Evolutionary conservation across 192 early-diverging fungal species (phyloP), one percentile per base, ranked within the genome.

Genomic region (Coemansia sp.): DNA sequence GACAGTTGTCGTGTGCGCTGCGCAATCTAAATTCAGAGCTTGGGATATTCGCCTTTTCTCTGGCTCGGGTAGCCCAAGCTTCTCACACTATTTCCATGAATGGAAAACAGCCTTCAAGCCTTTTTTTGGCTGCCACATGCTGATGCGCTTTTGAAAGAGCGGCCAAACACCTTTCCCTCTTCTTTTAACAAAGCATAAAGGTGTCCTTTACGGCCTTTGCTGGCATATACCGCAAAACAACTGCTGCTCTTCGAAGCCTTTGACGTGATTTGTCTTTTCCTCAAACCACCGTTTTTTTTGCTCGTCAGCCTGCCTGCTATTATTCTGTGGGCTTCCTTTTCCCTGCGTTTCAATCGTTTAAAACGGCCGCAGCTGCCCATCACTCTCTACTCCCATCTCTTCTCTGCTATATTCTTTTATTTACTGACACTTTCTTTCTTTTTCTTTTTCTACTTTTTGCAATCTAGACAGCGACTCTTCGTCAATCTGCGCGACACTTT

Each of bases 1-100:
- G 46, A 49, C 5, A 7, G 49, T 60, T 34, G 57, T 29, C 33
- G 31, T 16, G 18, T 18, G 57, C 29, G 57, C 57, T 60, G 57
- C 57, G 57, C 57, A 60, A n/a, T 60, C 57, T 36, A 7, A 16
- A 33, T 60, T 34, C 16, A 20, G 47, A 50, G 47, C 18, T 50
- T 50, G 18, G 20, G 3, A 50, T 16, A 20, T 50, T 16, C n/a
- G 7, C 53, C 11, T 46, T 61, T 61, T 12, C 18, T 34, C n/a
- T 62, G 1, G 34, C 49, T 63, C 43, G 15, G 33, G 3, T 60
- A 9, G 38, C 52, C 24, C 49, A 47, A 38, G 61, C 61, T 62
- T 62, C 61, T 62, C 61, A 62, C 61, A 22, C 61, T 62, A 62
- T 62, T 62, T 20, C 29, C 9, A 40, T 20, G n/a, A 16, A 61